Percentiles rank a stretch among this genome's conserved stretches.
Conservation (phyloP, 768 basidiomycete genomes). For the Podaxis sp. region DNA sequence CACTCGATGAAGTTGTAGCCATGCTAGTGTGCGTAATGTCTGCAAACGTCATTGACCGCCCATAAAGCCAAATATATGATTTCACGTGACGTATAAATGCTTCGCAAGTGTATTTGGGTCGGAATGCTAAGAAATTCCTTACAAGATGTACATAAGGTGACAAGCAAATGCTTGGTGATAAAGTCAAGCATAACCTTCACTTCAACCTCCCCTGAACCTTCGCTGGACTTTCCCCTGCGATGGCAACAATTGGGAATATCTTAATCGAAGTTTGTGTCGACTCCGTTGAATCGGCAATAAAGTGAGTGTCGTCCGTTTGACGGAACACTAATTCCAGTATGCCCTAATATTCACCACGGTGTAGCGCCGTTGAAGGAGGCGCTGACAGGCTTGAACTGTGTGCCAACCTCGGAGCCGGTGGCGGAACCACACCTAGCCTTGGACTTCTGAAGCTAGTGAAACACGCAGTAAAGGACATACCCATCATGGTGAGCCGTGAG, state of each 20-base stretch:
- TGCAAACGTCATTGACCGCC: not conserved
- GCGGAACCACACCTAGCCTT: constrained; percentile 81
- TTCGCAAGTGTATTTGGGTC: not conserved
- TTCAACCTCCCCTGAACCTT: not conserved
- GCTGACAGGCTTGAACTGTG: constrained; percentile 81
- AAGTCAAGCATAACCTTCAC: not conserved
- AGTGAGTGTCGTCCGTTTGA: constrained; percentile 17
- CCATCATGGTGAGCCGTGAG: constrained; percentile 61
- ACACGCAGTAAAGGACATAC: constrained; percentile 44
- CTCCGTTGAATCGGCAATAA: constrained; percentile 28
- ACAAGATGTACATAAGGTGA: constrained; percentile 6
- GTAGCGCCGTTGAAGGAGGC: constrained; percentile 68
- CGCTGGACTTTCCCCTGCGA: not conserved
- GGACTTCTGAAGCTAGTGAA: constrained; percentile 66
- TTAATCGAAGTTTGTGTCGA: constrained; percentile 29
- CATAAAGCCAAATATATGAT: not conserved
- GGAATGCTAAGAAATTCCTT: constrained; percentile 4
- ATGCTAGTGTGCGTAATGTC: not conserved
- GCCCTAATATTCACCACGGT: constrained; percentile 13
- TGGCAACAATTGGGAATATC: constrained; percentile 10
- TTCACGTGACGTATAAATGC: constrained; percentile 5
- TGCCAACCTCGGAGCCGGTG: constrained; percentile 66
- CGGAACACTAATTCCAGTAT: not conserved
- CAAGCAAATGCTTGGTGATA: constrained; percentile 1
- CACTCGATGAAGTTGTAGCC: constrained; percentile 1